Evolutionary conservation across 2,329 filamentous ascomycete genomes (phyloP), one percentile per base, ranked within the genome.

Genomic region (Emericellopsis cladophorae): DNA sequence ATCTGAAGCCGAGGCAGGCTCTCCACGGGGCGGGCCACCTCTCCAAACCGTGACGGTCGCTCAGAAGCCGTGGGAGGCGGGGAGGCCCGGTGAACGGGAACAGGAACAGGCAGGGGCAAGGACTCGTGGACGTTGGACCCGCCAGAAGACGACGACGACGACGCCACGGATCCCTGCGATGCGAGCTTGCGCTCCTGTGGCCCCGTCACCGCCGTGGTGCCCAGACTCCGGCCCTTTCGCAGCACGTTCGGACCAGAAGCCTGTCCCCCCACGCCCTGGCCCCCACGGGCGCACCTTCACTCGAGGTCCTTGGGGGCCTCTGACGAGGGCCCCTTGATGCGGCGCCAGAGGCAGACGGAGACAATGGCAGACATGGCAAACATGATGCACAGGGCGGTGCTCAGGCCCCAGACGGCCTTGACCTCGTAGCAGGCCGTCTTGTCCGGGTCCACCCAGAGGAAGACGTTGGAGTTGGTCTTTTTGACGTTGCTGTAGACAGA

Each of bases 391-490:
- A 93, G 72, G 5, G 79, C 79, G 59, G 95, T 89, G 57, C 78
- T 76, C 45, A 95, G 62, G 1, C 87, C 88, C 89, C 88, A 95
- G 48, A 92, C 76, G 14, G 83, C 76, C 70, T 94, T 93, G 58
- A 88, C 79, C 66, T 92, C 79, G 53, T 80, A 78, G 65, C 89
- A 95, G 42, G 84, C 83, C 15, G 72, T 59, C 57, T 68, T 69
- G 49, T 68, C 69, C 4, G 67, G 64, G 41, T 67, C 67, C 18
- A 70, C 66, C 59, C 73, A 72, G 36, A 65, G 55, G 40, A 67
- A 62, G 32, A 48, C 47, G 46, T 51, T 49, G 38, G 49, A 45
- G 42, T 51, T 51, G n/a, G 53, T 47, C 42, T 52, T 50, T 44
- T 63, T 60, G 42, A 60, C 54, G 47, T 70, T 62, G 52, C 59